Percentiles rank a stretch among this genome's conserved stretches.
These are phyloP conservation scores for Stemphylium lycopersici DNA, from an alignment of 2,329 filamentous ascomycete genomes.

Conservation along the genomic window DNA sequence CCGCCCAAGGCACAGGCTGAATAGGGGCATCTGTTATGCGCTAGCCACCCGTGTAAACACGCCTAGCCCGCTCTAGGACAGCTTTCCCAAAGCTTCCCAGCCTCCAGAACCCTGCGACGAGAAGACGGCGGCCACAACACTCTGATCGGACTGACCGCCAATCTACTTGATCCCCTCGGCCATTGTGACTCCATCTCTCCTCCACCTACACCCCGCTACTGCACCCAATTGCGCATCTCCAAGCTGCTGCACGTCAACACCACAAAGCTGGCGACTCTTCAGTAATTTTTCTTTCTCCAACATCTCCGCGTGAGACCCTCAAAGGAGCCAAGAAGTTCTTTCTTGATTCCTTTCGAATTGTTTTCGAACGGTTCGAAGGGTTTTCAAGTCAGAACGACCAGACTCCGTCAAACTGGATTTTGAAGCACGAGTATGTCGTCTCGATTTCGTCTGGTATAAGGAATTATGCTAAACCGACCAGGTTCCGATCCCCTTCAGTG, in stretches of 20 bases:
- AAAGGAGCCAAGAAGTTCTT: conserved; percentile 57
- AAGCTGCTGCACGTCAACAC: conserved; percentile 36
- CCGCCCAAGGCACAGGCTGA: conserved; percentile 9
- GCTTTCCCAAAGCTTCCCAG: conserved; percentile 29
- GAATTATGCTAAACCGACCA: conserved; percentile 26
- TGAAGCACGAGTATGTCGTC: conserved; percentile 84
- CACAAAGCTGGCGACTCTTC: conserved; percentile 41
- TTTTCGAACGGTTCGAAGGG: conserved; percentile 61
- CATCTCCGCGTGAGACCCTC: conserved; percentile 37
- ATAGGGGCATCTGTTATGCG: conserved; percentile 35
- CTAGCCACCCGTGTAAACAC: conserved; percentile 30
- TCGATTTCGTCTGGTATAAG: not conserved
- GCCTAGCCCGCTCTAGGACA: conserved; percentile 29
- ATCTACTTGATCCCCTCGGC: conserved; percentile 44
- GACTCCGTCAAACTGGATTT: conserved; percentile 99
- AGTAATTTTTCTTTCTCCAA: conserved; percentile 23
- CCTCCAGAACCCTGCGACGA: conserved; percentile 23
- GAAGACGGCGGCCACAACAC: conserved; percentile 37
- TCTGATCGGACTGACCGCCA: conserved; percentile 36
- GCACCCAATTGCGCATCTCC: conserved; percentile 47
- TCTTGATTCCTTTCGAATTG: conserved; percentile 71
- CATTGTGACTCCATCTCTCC: conserved; percentile 41
- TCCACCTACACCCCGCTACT: conserved; percentile 46
- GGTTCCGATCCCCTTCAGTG: conserved; percentile 91
- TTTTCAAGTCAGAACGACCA: conserved; percentile 74